These are phyloP conservation scores for Bipolaris sorokiniana DNA, from an alignment of 2,329 filamentous ascomycete genomes.

Conservation along the genomic window DNA sequence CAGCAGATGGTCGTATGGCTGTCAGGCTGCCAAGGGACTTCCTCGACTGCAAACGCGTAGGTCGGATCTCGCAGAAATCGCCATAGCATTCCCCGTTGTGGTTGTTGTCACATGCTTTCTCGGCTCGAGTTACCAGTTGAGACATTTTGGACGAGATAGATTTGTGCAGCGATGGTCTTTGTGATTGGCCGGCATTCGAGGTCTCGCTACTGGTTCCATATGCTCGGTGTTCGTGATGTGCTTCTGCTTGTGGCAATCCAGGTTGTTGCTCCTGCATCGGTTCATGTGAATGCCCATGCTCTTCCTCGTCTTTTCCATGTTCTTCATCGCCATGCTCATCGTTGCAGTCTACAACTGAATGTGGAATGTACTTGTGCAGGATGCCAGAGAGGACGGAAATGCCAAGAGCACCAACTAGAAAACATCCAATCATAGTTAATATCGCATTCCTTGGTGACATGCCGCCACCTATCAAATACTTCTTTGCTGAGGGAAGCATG, in stretches of 20 bases:
- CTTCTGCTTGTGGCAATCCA: conserved; percentile 18
- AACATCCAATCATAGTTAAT: conserved; percentile 71
- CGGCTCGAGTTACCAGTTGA: conserved; percentile 55
- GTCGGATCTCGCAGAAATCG: conserved; percentile 54
- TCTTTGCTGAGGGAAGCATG: conserved; percentile 87
- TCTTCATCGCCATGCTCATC: conserved; percentile 69
- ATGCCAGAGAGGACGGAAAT: conserved; percentile 76
- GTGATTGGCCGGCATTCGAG: conserved; percentile 9
- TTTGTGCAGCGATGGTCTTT: conserved; percentile 51
- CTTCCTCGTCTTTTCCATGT: conserved; percentile 40
- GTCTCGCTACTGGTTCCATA: conserved; percentile 28
- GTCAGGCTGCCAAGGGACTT: conserved; percentile 27
- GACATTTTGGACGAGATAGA: conserved; percentile 54
- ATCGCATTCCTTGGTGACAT: conserved; percentile 71
- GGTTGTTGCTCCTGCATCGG: conserved; percentile 31
- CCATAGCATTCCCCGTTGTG: conserved; percentile 66
- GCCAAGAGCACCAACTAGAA: conserved; percentile 73
- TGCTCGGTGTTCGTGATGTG: conserved; percentile 22
- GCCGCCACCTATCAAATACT: conserved; percentile 73
- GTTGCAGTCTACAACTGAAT: conserved; percentile 81
- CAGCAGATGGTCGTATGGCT: conserved; percentile 25
- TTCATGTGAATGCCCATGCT: conserved; percentile 23
- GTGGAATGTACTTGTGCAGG: conserved; percentile 75
- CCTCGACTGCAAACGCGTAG: conserved; percentile 32
- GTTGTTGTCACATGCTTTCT: conserved; percentile 60